Evolutionary conservation across 164 flowering plant species (phyloP).

Genomic region (Amborella trichopoda): DNA sequence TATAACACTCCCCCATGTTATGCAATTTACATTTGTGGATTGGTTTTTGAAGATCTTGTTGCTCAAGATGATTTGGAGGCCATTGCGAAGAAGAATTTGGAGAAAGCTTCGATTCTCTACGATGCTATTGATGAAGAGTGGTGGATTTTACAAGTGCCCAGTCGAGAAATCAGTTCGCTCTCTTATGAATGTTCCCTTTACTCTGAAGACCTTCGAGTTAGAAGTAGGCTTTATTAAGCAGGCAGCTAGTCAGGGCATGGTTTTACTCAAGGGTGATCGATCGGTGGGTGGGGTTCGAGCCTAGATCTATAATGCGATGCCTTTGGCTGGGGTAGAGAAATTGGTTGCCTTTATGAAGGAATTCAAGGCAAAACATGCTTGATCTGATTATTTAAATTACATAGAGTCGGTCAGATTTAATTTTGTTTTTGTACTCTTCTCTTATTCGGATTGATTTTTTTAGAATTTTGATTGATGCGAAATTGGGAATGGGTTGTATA

Average conservation of each 20-base stretch:
- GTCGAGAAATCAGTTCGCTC: constrained; percentile 92
- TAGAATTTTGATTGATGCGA: too few relatives aligned
- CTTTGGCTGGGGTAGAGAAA: constrained; percentile 88
- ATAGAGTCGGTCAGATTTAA: too few relatives aligned
- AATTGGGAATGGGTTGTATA: too few relatives aligned
- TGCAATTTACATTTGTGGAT: constrained; percentile 52
- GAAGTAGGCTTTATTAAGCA: constrained; percentile 84
- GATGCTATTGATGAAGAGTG: constrained; percentile 68
- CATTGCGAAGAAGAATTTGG: constrained; percentile 78
- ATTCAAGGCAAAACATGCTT: constrained; percentile 75
- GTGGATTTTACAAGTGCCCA: constrained; percentile 81
- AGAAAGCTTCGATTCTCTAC: constrained; percentile 67
- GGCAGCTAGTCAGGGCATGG: constrained; percentile 83
- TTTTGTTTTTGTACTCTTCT: too few relatives aligned
- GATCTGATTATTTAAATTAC: too few relatives aligned
- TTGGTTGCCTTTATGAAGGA: constrained; percentile 95
- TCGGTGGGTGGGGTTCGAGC: constrained; percentile 98
- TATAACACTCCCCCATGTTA: constrained; percentile 88
- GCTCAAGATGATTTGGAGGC: too few relatives aligned
- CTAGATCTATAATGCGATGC: constrained; percentile 97
- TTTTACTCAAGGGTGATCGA: constrained; percentile 91
- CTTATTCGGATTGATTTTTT: too few relatives aligned
- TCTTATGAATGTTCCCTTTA: constrained; percentile 94
- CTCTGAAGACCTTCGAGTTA: constrained; percentile 71
- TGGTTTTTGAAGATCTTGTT: constrained; percentile 53